Evolutionary conservation across 2,329 filamentous ascomycete genomes (phyloP).

Genomic region (Chrysoporthe puriensis): DNA sequence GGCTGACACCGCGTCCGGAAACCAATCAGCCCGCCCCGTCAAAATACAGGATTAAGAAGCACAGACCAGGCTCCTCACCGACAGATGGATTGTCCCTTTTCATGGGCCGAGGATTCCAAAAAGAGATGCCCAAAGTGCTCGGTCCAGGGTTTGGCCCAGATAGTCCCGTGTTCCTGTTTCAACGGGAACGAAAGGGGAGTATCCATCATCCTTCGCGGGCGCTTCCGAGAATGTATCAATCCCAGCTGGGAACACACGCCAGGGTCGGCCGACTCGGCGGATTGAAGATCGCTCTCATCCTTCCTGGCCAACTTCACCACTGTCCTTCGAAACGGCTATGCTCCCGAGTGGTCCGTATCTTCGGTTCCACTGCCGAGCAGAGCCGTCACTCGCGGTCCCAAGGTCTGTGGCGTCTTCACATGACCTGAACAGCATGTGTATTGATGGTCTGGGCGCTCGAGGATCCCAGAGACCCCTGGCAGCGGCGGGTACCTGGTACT

Average conservation of each 20-base stretch:
- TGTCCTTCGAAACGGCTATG: neutral
- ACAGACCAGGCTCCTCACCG: slow-evolving; percentile 26
- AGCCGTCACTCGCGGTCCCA: neutral
- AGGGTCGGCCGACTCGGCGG: neutral
- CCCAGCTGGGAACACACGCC: neutral
- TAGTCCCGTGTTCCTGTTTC: neutral
- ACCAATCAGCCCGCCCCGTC: slow-evolving; percentile 18
- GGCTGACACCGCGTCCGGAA: slow-evolving; percentile 23
- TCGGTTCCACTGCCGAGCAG: neutral
- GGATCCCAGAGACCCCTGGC: slow-evolving; percentile 10
- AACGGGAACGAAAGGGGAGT: neutral
- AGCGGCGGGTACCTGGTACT: slow-evolving; percentile 5
- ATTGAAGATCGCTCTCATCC: slow-evolving; percentile 22
- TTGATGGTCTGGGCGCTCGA: slow-evolving; percentile 9
- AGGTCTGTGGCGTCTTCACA: slow-evolving; percentile 15
- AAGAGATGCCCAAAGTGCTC: neutral
- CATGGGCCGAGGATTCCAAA: slow-evolving; percentile 7
- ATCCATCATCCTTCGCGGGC: neutral
- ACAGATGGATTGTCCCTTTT: slow-evolving; percentile 24
- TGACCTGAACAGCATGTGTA: slow-evolving; percentile 18
- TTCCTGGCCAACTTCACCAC: slow-evolving; percentile 34
- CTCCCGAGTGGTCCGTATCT: neutral
- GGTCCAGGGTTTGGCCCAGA: neutral
- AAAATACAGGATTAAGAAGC: slow-evolving; percentile 15
- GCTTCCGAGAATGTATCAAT: neutral